A percentile compares a stretch with the other conserved stretches of the same genome.
These are phyloP conservation scores for Magnolia changhungtana DNA, from an alignment of 164 flowering plant species.

Conservation along the genomic window DNA sequence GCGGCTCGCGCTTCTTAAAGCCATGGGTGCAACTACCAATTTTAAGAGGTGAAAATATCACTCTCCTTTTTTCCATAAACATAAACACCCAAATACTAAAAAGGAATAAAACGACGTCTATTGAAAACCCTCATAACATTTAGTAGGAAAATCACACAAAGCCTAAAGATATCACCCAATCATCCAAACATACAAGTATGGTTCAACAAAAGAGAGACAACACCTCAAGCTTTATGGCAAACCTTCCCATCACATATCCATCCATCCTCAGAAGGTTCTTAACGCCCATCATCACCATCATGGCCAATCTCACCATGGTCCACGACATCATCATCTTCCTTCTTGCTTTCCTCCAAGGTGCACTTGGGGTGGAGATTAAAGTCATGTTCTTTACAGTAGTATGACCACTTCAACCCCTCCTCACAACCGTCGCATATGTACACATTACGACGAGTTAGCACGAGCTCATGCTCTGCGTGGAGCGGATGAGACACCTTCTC, in stretches of 20 bases:
- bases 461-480: slow-evolving; percentile 62
- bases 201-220: background rate
- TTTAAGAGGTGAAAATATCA: too few relatives aligned
- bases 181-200: too few relatives aligned
- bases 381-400: slow-evolving; percentile 45
- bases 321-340: slow-evolving; percentile 30
- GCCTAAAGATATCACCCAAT: too few relatives aligned
- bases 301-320: slow-evolving; percentile 37
- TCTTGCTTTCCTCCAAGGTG: slow-evolving; percentile 30
- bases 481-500: slow-evolving; percentile 48
- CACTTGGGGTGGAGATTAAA: slow-evolving; percentile 61
- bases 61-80: too few relatives aligned
- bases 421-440: slow-evolving; percentile 51
- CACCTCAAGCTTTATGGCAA: slow-evolving; percentile 24
- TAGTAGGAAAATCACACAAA: too few relatives aligned
- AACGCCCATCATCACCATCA: background rate
- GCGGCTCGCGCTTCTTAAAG: too few relatives aligned
- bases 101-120: too few relatives aligned
- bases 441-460: slow-evolving; percentile 20
- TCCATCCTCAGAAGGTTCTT: slow-evolving; percentile 27
- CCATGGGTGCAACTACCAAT: too few relatives aligned
- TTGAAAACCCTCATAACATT: too few relatives aligned
- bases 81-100: too few relatives aligned
- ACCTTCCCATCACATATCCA: slow-evolving; percentile 53
- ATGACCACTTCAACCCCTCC: slow-evolving; percentile 53